Percentiles rank a stretch among this genome's conserved stretches.
phyloP scores from a whole-genome alignment of 2,329 filamentous ascomycete genomes.

The Zymoseptoria tritici region DNA sequence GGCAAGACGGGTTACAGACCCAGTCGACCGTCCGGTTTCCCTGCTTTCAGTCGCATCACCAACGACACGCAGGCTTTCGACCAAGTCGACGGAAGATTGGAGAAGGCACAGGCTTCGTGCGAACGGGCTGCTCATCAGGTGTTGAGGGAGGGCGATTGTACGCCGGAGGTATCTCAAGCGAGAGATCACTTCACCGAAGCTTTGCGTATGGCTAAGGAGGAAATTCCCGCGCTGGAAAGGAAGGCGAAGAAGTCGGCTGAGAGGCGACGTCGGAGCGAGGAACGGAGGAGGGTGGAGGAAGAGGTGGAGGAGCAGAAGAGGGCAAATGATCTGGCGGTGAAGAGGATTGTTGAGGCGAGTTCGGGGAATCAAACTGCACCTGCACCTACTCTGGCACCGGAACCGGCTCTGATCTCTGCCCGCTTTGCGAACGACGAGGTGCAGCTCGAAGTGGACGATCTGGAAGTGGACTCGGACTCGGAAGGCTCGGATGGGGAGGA shows the following conservation, averaged over 20 bases:
- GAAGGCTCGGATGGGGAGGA: conserved; percentile 9
- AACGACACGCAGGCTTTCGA: conserved; percentile 40
- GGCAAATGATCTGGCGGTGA: not conserved
- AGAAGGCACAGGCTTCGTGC: conserved; percentile 71
- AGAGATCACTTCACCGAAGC: conserved; percentile 58
- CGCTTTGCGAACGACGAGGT: conserved; percentile 6
- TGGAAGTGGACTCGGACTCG: conserved; percentile 15
- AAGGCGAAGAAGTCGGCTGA: conserved; percentile 19
- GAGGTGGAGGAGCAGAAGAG: conserved; percentile 3
- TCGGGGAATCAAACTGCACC: not conserved
- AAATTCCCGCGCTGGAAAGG: conserved; percentile 18
- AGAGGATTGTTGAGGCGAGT: not conserved
- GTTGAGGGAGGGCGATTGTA: conserved; percentile 78
- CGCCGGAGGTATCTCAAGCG: conserved; percentile 65
- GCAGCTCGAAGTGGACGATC: conserved; percentile 13
- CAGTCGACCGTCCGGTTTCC: conserved; percentile 6
- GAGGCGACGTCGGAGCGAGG: conserved; percentile 18
- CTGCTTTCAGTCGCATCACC: conserved; percentile 7
- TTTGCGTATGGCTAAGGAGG: conserved; percentile 41
- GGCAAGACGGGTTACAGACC: conserved; percentile 32
- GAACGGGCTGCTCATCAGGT: conserved; percentile 85
- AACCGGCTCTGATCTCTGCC: not conserved
- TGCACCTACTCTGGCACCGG: not conserved
- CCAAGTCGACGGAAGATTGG: conserved; percentile 67
- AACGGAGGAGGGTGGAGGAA: conserved; percentile 17